Evolutionary conservation across 345 rosid genomes (phyloP), one percentile per base, ranked within the genome.

Genomic region (Linum lewisii): DNA sequence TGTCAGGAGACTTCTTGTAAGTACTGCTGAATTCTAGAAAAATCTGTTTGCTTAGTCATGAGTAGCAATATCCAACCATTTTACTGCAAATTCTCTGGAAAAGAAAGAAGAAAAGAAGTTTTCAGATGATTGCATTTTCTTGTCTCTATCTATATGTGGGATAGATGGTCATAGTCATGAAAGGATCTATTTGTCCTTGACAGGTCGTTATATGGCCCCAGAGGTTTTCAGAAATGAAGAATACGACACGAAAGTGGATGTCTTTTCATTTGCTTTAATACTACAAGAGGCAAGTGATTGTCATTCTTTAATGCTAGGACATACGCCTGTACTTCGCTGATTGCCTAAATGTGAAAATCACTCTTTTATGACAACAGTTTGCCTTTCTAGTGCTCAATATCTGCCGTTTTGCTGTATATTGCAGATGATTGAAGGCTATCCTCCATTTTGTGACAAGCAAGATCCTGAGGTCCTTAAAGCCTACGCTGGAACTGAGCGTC

Each of bases 181-280:
- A 68, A 56, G 55, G 15, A 3, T 57, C 7, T 42, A 42, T 1
- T 25, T 66, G 44, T 71, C 61, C 62, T 63, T 63, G 61, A 67
- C 81, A 92, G 98, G 83, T 60, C 84, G 93, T 18, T 92, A 92
- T 58, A 71, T 86, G 49, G 96, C 96, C 38, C 96, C 98, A 0
- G 98, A 88, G 73, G 93, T 84, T 68, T 79, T 86, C 72, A 78
- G 60, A 51, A 73, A 73, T 42, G 84, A 65, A 77, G 87, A 79
- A 24, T 92, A 88, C 53, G 98, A 81, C 63, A 92, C 93, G 47
- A 92, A 92, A 83, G 96, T 82, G 51, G 98, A 92, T 71, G 93
- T 92, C 10, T 92, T 92, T 79, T 84, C 96, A 26, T 92, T 88
- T 74, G 96, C 96, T 29, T 74, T 92, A 71, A 92, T 92, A 25